A percentile compares a stretch with the other conserved stretches of the same genome.
phyloP scores from a whole-genome alignment of 2,329 filamentous ascomycete species.

The Cyphellophora europaea region DNA sequence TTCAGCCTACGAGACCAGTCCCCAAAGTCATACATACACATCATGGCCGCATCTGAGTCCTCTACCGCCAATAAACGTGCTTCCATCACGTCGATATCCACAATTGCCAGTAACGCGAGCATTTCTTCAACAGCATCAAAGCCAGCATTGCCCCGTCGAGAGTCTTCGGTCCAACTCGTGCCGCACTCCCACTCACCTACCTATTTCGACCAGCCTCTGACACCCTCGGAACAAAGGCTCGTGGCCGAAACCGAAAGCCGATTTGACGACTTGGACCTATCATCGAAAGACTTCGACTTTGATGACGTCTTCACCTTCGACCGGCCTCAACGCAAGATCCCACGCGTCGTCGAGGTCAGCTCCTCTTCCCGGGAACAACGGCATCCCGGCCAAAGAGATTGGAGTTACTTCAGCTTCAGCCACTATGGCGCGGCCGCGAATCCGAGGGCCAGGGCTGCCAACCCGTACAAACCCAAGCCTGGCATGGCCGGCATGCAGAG shows the following conservation, averaged over 20 bases:
- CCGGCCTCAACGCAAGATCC: conserved; percentile 16
- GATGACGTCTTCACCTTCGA: conserved; percentile 21
- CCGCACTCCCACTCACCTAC: conserved; percentile 16
- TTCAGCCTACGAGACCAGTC: too few relatives aligned
- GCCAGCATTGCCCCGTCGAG: not conserved
- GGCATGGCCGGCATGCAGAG: not conserved
- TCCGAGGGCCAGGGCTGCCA: conserved; percentile 13
- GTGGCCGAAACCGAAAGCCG: conserved; percentile 4
- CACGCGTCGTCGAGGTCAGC: conserved; percentile 18
- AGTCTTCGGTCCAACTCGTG: conserved; percentile 13
- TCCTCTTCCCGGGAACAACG: conserved; percentile 12
- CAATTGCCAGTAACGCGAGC: conserved; percentile 3
- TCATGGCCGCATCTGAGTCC: too few relatives aligned
- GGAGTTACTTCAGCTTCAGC: conserved; percentile 17
- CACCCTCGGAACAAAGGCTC: not conserved
- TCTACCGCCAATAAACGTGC: too few relatives aligned
- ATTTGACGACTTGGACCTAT: conserved; percentile 18
- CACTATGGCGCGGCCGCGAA: conserved; percentile 14
- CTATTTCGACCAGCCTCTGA: conserved; percentile 15
- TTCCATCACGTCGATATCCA: not conserved
- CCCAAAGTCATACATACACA: too few relatives aligned
- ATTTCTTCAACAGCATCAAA: conserved; percentile 3
- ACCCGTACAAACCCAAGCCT: conserved; percentile 4
- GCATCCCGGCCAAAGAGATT: conserved; percentile 7
- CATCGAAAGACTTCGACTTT: conserved; percentile 20